Evolutionary conservation across 495 filamentous ascomycete genomes (phyloP), one percentile per base, ranked within the genome.

Genomic region (Clohesyomyces aquaticus): DNA sequence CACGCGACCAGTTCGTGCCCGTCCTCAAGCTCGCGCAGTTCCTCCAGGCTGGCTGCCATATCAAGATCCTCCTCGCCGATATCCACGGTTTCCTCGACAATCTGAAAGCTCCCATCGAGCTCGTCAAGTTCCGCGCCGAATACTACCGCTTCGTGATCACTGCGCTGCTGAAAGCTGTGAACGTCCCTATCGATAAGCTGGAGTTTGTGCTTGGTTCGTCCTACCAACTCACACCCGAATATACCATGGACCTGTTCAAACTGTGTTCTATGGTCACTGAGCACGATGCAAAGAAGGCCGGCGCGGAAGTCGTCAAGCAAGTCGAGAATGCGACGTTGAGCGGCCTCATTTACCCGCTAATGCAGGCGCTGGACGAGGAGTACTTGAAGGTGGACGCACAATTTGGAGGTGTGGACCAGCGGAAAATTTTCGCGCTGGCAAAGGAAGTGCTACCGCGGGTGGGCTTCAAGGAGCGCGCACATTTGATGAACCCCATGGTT

Each of bases 251-350:
- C 71, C 72, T 90, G n/a, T 88, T 87, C 74, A 32, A 70, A 25
- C 46, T 78, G 23, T 66, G 49, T 35, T 70, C 71, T 12, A 61
- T 74, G 16, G 73, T 78, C n/a, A 72, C 74, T 28, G 74, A 74
- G 29, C 78, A 79, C 63, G 90, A 93, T 70, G 87, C 90, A 4
- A 88, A 89, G 72, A 93, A 91, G 75, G 91, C 91, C 0, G 93
- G 94, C 14, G 88, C 90, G 0, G 94, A 98, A 72, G 83, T 98
- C 6, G 92, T 98, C 45, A 98, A 98, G 80, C 91, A 97, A 77
- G 82, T 86, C 12, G 81, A 82, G 21, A 90, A 89, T 66, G 83
- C 89, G 23, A 83, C 88, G 10, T 68, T 98, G 47, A 84, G 82
- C 63, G 92, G 91, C 0, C 81, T 96, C 14, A 80, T 97, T 47